Base-by-base conservation (phyloP, 805 yeast genomes). In the Ogataea dorogensis region DNA sequence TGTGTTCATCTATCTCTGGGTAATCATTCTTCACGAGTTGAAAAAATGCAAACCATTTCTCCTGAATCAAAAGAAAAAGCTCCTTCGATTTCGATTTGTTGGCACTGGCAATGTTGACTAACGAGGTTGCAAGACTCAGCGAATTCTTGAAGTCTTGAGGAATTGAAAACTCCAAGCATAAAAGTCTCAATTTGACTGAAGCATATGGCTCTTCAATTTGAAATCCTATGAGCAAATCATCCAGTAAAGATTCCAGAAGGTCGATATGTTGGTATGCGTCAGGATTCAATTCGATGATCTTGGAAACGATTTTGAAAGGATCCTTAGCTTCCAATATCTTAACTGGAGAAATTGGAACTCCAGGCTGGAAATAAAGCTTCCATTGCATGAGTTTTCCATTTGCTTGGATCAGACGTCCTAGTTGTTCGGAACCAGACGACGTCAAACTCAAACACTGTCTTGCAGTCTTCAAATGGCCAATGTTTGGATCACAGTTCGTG, bases 31-130 rank as follows among this genome's bases (percentile, higher is more conserved):
- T 81, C 3, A 85, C 84, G 3, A 82, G 79, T 49, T 86, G 95
- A 49, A 79, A 81, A 43, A 82, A 76, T 1, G 85, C 76, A 17
- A 79, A 67, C 95, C 96, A 87, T 31, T 67, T 60, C 12, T 62
- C 62, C 35, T 46, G 51, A 9, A 59, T 33, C 8, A 53, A 13
- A 1, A 30, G 15, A 21, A 17, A 51, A 31, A 46, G 42, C 46
- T 17, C 40, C 10, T 40, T 38, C 4, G 28, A 21, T 1, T 29
- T 11, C 3, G 20, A 17, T 20, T 43, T 45, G 13, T 26, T 12
- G 3, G 34, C 27, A 17, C 50, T 28, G 0, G 58, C 53, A 2
- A 22, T 3, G 13, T 65, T 61, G 7, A 75, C 50, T 24, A 75
- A 54, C 14, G 58, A 64, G n/a, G 48, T 47, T 1, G 74, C 54